These are phyloP conservation scores for Amanita jacksonii DNA, from an alignment of 768 basidiomycete genomes.

Conservation along the genomic window DNA sequence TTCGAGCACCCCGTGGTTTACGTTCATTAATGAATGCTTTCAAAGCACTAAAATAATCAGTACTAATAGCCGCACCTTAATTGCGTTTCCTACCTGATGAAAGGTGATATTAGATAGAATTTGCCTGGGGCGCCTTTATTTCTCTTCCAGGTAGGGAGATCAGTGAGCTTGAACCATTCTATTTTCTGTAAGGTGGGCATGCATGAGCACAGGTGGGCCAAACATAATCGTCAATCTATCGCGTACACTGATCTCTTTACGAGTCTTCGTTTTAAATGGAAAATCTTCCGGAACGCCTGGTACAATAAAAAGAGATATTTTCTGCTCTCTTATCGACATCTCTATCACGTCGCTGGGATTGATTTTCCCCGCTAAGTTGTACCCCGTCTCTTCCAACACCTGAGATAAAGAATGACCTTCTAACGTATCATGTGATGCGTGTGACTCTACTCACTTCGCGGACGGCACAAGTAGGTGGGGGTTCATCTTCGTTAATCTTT, in stretches of 20 bases:
- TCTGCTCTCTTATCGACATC: slow-evolving; percentile 83
- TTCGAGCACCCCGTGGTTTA: slow-evolving; percentile 40
- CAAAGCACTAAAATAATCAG: slow-evolving; percentile 32
- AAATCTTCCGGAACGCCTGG: slow-evolving; percentile 82
- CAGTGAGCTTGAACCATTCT: slow-evolving; percentile 86
- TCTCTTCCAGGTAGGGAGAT: slow-evolving; percentile 90
- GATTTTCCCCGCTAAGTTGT: slow-evolving; percentile 67
- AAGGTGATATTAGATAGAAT: slow-evolving; percentile 93
- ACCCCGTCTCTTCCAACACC: slow-evolving; percentile 97
- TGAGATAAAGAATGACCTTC: slow-evolving; percentile 22
- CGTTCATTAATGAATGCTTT: slow-evolving; percentile 60
- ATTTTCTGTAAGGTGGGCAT: slow-evolving; percentile 59
- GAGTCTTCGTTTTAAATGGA: slow-evolving; percentile 84
- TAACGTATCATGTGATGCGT: neutral
- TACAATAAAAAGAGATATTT: slow-evolving; percentile 85
- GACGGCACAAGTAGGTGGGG: slow-evolving; percentile 73
- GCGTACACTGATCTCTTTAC: slow-evolving; percentile 95
- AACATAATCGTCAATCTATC: neutral
- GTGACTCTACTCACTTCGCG: slow-evolving; percentile 63
- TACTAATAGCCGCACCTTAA: slow-evolving; percentile 6
- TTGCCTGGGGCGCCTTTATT: slow-evolving; percentile 61
- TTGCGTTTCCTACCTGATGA: slow-evolving; percentile 57
- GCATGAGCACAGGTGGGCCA: neutral
- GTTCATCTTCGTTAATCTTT: slow-evolving; percentile 97
- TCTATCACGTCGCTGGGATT: slow-evolving; percentile 66